A percentile compares a stretch with the other conserved stretches of the same genome.
Evolutionary conservation across 2,329 filamentous ascomycete species (phyloP).

Genomic region (Didymella pomorum): DNA sequence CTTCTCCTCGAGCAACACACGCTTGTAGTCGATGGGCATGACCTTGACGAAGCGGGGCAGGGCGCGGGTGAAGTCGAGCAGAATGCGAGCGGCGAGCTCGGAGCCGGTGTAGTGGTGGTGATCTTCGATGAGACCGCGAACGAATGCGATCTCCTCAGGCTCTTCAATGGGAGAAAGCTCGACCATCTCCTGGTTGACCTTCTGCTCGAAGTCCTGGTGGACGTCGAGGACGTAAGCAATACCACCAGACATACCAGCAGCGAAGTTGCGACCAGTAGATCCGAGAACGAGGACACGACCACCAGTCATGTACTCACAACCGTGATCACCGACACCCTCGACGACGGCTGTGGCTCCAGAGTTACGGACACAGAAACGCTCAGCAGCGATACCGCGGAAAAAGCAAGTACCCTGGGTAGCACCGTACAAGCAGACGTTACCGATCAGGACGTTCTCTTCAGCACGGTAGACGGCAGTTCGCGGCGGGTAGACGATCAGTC

Average conservation of each 20-base stretch:
- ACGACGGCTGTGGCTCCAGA: constrained; percentile 96
- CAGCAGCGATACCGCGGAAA: constrained; percentile 96
- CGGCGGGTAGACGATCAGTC: constrained; percentile 91
- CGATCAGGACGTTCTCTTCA: constrained; percentile 92
- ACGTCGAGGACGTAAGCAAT: constrained; percentile 95
- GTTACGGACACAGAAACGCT: constrained; percentile 96
- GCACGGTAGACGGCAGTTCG: constrained; percentile 91
- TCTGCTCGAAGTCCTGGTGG: constrained; percentile 85
- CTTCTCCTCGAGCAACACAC: constrained; percentile 84
- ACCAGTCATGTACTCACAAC: constrained; percentile 99
- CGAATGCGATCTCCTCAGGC: constrained; percentile 84
- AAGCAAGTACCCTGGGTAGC: constrained; percentile 90
- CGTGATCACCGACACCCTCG: constrained; percentile 94
- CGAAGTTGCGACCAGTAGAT: constrained; percentile 93
- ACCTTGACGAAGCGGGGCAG: constrained; percentile 93
- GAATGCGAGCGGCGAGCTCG: constrained; percentile 88
- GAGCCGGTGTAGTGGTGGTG: constrained; percentile 98
- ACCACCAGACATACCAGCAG: constrained; percentile 97
- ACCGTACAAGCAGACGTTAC: constrained; percentile 94
- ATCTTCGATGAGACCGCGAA: constrained; percentile 92
- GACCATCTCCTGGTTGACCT: constrained; percentile 98
- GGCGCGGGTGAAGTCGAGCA: constrained; percentile 94
- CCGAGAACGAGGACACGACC: constrained; percentile 88
- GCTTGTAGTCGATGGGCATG: constrained; percentile 94
- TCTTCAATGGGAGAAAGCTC: constrained; percentile 86